These are phyloP conservation scores for Delonix regia DNA, from an alignment of 306 rosid genomes.

Conservation along the genomic window DNA sequence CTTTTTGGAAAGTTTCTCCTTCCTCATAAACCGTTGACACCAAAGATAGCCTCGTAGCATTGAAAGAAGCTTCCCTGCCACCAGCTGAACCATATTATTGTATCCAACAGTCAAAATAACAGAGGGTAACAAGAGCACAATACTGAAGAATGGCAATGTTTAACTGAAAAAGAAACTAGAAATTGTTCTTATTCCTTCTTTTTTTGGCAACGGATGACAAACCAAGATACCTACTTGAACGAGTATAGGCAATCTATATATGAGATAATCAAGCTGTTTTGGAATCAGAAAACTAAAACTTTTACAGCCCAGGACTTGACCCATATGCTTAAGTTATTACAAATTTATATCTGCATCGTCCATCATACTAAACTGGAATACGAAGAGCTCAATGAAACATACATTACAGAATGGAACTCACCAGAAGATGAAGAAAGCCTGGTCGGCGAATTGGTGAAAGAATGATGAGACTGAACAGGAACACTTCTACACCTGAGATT, in stretches of 20 bases:
- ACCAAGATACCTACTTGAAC: neutral
- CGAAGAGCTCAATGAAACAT: neutral
- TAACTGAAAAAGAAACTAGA: neutral
- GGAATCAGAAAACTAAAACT: neutral
- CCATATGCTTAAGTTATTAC: neutral
- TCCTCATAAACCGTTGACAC: slow-evolving; percentile 61
- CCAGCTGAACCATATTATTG: slow-evolving; percentile 52
- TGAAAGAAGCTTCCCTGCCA: slow-evolving; percentile 63
- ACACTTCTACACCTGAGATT: slow-evolving; percentile 51
- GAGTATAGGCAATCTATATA: neutral
- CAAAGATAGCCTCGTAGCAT: slow-evolving; percentile 56
- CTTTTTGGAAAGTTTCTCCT: slow-evolving; percentile 54
- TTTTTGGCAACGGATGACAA: neutral
- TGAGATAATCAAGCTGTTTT: neutral
- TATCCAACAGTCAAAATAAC: slow-evolving; percentile 12
- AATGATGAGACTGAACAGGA: slow-evolving; percentile 52
- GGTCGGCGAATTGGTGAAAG: slow-evolving; percentile 50
- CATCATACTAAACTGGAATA: neutral
- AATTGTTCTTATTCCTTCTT: neutral
- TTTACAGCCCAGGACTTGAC: neutral
- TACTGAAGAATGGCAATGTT: neutral
- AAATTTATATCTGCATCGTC: neutral
- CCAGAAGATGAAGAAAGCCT: slow-evolving; percentile 62
- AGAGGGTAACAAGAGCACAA: neutral
- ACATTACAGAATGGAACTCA: slow-evolving; percentile 38